Percentiles rank a stretch among this genome's conserved stretches.
These are phyloP conservation scores for Halophytophthora batemanensis DNA, from an alignment of 352 stramenopile species.

Conservation along the genomic window DNA sequence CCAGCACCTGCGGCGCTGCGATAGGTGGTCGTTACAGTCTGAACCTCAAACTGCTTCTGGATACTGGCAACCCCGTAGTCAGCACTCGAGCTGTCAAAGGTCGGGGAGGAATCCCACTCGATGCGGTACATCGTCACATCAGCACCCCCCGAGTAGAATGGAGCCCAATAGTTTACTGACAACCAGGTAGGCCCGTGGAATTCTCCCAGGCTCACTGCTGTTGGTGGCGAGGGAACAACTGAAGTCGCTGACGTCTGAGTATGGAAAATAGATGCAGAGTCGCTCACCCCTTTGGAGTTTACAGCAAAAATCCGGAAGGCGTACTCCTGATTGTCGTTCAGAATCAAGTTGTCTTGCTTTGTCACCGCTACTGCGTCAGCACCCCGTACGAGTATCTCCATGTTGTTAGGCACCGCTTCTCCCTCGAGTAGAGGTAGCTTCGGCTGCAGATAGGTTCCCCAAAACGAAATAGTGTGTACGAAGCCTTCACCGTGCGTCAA, in stretches of 20 bases:
- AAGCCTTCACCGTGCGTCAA: conserved; percentile 45
- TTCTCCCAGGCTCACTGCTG: conserved; percentile 72
- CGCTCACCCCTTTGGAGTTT: conserved; percentile 59
- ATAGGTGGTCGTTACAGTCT: conserved; percentile 78
- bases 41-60: conserved; percentile 88
- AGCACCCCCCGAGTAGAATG: conserved; percentile 86
- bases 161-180: conserved; percentile 76
- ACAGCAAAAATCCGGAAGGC: conserved; percentile 57
- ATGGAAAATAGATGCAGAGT: conserved; percentile 27
- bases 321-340: conserved; percentile 49
- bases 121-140: conserved; percentile 90
- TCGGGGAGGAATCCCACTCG: conserved; percentile 86
- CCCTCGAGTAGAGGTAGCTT: conserved; percentile 45
- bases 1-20: conserved; percentile 56
- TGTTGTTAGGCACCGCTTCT: conserved; percentile 22
- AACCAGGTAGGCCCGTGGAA: conserved; percentile 75
- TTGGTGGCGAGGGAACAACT: conserved; percentile 69
- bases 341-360: conserved; percentile 51
- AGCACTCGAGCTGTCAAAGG: conserved; percentile 77
- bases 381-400: conserved; percentile 38
- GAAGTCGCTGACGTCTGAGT: conserved; percentile 49
- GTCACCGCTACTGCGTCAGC: conserved; percentile 50
- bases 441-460: conserved; percentile 63
- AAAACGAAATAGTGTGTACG: conserved; percentile 86
- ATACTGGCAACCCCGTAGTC: conserved; percentile 87